Evolutionary conservation across 1,284 basidiomycete species (phyloP).

Genomic region (Singerocomus rubriflavus): DNA sequence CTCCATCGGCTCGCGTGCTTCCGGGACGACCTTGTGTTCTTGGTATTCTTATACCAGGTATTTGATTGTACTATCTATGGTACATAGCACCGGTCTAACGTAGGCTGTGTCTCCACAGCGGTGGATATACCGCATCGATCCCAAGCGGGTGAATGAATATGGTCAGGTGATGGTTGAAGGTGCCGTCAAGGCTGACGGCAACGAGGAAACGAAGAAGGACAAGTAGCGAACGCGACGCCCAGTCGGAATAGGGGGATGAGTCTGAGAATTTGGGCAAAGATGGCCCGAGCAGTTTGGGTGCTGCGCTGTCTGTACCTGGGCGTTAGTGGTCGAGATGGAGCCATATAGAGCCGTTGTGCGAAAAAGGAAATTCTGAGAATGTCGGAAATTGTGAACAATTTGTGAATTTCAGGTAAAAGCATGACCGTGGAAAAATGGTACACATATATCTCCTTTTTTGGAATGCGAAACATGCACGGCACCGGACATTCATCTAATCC

Average conservation of each 20-base stretch:
- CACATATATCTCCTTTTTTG: conserved; percentile 23
- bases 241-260: conserved; percentile 4
- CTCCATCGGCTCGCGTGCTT: conserved; percentile 89
- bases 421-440: conserved; percentile 27
- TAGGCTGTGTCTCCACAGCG: conserved; percentile 46
- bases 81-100: conserved; percentile 13
- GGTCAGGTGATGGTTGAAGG: conserved; percentile 74
- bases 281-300: too few relatives aligned
- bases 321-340: neutral
- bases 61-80: conserved; percentile 27
- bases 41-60: conserved; percentile 83
- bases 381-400: conserved; percentile 9
- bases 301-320: neutral
- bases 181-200: conserved; percentile 42
- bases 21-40: conserved; percentile 90
- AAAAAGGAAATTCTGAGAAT: conserved; percentile 11
- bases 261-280: conserved; percentile 1
- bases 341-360: neutral
- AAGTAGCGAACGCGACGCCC: conserved; percentile 33
- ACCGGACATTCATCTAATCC: conserved; percentile 37
- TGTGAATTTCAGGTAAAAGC: conserved; percentile 4
- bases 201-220: conserved; percentile 50
- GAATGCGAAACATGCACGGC: conserved; percentile 31
- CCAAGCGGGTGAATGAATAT: conserved; percentile 92
- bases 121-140: conserved; percentile 96